Conservation (phyloP, 2,329 filamentous ascomycete species). For the Scedosporium aurantiacum region DNA sequence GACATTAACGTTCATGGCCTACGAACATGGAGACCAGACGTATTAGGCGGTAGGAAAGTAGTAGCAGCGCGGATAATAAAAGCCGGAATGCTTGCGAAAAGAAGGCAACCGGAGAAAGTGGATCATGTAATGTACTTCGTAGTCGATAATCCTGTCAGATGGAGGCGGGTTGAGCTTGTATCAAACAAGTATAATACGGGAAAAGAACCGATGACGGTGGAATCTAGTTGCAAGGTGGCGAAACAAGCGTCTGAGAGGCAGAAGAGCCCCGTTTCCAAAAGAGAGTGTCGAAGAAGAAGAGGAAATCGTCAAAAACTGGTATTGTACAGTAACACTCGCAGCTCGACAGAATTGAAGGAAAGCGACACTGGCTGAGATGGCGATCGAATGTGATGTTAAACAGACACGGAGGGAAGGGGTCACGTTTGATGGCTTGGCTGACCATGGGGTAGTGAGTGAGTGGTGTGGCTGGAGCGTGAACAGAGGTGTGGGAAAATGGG, state of each 20-base stretch:
- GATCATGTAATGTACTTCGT: not conserved
- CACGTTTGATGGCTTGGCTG: not conserved
- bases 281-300: not conserved
- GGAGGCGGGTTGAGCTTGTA: no score
- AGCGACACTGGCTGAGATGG: not conserved
- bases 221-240: not conserved
- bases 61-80: constrained; percentile 2
- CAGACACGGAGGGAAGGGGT: not conserved
- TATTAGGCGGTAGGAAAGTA: not conserved
- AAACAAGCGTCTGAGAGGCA: not conserved
- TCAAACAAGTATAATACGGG: not conserved
- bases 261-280: not conserved
- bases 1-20: not conserved
- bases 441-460: not conserved
- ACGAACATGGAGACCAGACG: not conserved
- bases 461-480: not conserved
- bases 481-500: not conserved
- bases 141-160: no score
- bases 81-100: not conserved
- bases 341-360: not conserved
- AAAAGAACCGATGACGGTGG: not conserved
- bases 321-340: not conserved
- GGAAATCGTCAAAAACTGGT: not conserved
- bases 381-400: not conserved
- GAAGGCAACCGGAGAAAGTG: not conserved